These are phyloP conservation scores for Hypoxylon fragiforme DNA, from an alignment of 495 filamentous ascomycete genomes.

Conservation along the genomic window DNA sequence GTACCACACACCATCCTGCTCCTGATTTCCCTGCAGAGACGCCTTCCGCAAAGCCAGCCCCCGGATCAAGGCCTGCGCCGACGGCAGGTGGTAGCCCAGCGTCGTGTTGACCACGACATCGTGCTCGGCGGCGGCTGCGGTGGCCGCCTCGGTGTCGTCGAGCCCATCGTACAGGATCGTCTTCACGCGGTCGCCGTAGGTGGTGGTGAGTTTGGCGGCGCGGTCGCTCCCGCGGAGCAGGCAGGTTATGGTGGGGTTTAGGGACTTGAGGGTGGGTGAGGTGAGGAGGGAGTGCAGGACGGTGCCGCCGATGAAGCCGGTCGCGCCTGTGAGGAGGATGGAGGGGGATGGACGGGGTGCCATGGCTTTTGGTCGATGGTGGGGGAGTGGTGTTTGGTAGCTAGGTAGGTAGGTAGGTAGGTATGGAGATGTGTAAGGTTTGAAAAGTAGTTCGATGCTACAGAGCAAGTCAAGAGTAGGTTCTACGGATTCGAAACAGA, in stretches of 20 bases:
- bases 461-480: too few species aligned
- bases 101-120: constrained; percentile 49
- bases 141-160: constrained; percentile 39
- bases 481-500: too few species aligned
- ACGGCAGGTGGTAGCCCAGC: constrained; percentile 35
- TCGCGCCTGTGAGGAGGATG: constrained; percentile 37
- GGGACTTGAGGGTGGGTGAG: constrained; percentile 19
- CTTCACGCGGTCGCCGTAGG: constrained; percentile 28
- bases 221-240: constrained; percentile 28
- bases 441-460: too few species aligned
- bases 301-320: constrained; percentile 37
- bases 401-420: background rate
- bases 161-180: constrained; percentile 30
- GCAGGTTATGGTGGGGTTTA: constrained; percentile 14
- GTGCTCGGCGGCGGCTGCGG: constrained; percentile 38
- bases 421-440: too few species aligned
- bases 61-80: constrained; percentile 38
- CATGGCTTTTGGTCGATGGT: constrained; percentile 12
- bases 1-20: constrained; percentile 36
- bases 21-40: constrained; percentile 27
- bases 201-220: constrained; percentile 12
- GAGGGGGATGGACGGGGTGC: constrained; percentile 16
- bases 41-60: constrained; percentile 44
- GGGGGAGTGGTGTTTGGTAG: background rate
- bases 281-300: constrained; percentile 26